Conservation (phyloP, 2,329 filamentous ascomycete species). For the Tolypocladium tropicale region DNA sequence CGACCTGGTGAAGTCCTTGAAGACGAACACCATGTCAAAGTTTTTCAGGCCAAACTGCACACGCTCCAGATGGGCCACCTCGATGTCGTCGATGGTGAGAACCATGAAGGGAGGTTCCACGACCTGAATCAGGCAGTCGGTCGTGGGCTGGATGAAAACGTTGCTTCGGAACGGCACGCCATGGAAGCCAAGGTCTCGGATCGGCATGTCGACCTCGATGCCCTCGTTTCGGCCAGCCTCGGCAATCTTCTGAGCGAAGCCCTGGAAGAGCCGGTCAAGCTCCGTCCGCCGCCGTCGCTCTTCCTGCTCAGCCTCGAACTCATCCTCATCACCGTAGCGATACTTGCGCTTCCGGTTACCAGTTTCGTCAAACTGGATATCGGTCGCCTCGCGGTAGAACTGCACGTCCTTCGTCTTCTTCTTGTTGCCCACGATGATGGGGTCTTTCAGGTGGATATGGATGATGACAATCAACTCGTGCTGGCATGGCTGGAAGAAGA, state of each 20-base stretch:
- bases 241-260: conserved; percentile 93
- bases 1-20: conserved; percentile 89
- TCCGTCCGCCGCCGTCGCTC: conserved; percentile 85
- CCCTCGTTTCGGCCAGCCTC: conserved; percentile 87
- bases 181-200: conserved; percentile 92
- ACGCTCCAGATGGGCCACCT: conserved; percentile 90
- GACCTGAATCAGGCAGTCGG: conserved; percentile 92
- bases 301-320: conserved; percentile 97
- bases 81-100: conserved; percentile 88
- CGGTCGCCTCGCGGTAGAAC: conserved; percentile 94
- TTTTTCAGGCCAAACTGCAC: conserved; percentile 97
- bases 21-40: conserved; percentile 96
- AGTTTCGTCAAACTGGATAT: conserved; percentile 98
- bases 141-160: conserved; percentile 90
- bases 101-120: conserved; percentile 97
- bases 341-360: conserved; percentile 97
- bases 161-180: conserved; percentile 94
- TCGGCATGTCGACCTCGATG: conserved; percentile 90
- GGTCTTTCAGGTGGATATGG: conserved; percentile 94
- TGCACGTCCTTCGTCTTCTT: conserved; percentile 99
- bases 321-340: conserved; percentile 93
- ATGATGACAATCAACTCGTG: conserved; percentile 97
- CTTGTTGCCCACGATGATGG: conserved; percentile 92
- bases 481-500: conserved; percentile 97
- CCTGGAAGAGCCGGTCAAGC: conserved; percentile 90